Evolutionary conservation across 2,329 filamentous ascomycete species (phyloP).

Genomic region (Aureobasidium namibiae): DNA sequence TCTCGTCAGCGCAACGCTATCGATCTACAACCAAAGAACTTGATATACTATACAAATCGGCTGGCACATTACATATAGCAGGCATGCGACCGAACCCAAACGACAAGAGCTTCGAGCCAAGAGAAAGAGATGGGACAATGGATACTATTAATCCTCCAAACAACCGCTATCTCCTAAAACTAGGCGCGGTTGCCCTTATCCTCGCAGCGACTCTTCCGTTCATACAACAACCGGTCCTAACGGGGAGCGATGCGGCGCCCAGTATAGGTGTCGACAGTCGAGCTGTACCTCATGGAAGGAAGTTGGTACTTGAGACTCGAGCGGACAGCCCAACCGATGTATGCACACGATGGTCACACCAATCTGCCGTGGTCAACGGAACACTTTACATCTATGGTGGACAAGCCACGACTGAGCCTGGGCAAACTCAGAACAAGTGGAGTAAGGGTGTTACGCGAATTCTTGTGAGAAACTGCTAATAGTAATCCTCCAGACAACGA

Average conservation of each 20-base stretch:
- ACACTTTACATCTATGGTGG: constrained; percentile 72
- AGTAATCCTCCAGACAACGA: constrained; percentile 49
- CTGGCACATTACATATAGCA: not conserved
- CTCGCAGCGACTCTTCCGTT: constrained; percentile 23
- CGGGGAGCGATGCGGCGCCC: constrained; percentile 19
- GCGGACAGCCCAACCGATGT: constrained; percentile 46
- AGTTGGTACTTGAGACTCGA: constrained; percentile 23
- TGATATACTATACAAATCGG: not conserved
- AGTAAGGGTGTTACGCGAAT: constrained; percentile 40
- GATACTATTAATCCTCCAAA: not conserved
- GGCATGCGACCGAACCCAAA: not conserved
- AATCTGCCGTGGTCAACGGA: constrained; percentile 62
- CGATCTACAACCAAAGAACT: not conserved
- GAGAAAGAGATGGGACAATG: not conserved
- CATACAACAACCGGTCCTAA: constrained; percentile 19
- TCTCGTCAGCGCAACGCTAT: not conserved
- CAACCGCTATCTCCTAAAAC: not conserved
- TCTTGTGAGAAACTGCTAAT: constrained; percentile 12
- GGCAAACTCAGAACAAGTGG: constrained; percentile 59
- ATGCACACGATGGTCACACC: constrained; percentile 59
- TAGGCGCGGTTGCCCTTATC: constrained; percentile 17
- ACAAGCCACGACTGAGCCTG: constrained; percentile 48
- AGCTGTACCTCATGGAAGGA: constrained; percentile 18
- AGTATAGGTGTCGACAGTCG: constrained; percentile 25
- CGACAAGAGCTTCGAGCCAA: not conserved